Conservation (phyloP, 1,284 basidiomycete species). For the Trichosporon sp. region DNA sequence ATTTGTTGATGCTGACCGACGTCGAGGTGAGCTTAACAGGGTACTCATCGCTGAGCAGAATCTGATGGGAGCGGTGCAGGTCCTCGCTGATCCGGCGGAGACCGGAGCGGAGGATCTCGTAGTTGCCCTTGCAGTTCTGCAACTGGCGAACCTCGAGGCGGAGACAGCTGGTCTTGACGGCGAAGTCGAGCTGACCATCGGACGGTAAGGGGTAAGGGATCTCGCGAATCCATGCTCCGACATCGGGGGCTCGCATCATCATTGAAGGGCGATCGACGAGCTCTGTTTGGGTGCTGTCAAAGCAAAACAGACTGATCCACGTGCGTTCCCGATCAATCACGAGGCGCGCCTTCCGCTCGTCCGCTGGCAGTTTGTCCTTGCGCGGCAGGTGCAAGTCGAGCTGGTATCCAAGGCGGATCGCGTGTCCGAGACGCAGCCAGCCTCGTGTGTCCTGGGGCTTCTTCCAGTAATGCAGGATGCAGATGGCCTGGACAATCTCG, state of each 20-base stretch:
- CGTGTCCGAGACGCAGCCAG: conserved; percentile 40
- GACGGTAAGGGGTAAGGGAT: conserved; percentile 33
- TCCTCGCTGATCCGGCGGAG: conserved; percentile 33
- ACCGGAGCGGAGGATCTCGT: conserved; percentile 33
- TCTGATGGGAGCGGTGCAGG: conserved; percentile 30
- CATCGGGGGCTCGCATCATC: conserved; percentile 33
- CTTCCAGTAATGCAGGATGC: conserved; percentile 37
- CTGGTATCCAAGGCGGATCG: conserved; percentile 42
- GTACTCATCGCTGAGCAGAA: conserved; percentile 21
- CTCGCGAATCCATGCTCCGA: conserved; percentile 26
- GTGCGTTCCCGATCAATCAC: conserved; percentile 37
- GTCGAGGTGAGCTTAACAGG: conserved; percentile 32
- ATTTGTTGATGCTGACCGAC: conserved; percentile 36
- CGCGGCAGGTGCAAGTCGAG: conserved; percentile 36
- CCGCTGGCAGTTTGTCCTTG: conserved; percentile 32
- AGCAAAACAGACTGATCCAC: conserved; percentile 37
- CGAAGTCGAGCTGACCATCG: conserved; percentile 36
- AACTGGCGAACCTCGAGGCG: conserved; percentile 31
- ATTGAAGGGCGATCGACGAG: conserved; percentile 35
- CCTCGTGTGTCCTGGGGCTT: conserved; percentile 31
- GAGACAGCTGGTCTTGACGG: conserved; percentile 33
- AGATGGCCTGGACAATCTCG: conserved; percentile 36
- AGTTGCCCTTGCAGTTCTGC: conserved; percentile 31
- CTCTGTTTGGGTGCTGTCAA: conserved; percentile 34
- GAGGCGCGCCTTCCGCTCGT: conserved; percentile 34